Percentiles rank a stretch among this genome's conserved stretches.
Conservation (phyloP, 2,329 filamentous ascomycete species). For the Aureobasidium uvarum region DNA sequence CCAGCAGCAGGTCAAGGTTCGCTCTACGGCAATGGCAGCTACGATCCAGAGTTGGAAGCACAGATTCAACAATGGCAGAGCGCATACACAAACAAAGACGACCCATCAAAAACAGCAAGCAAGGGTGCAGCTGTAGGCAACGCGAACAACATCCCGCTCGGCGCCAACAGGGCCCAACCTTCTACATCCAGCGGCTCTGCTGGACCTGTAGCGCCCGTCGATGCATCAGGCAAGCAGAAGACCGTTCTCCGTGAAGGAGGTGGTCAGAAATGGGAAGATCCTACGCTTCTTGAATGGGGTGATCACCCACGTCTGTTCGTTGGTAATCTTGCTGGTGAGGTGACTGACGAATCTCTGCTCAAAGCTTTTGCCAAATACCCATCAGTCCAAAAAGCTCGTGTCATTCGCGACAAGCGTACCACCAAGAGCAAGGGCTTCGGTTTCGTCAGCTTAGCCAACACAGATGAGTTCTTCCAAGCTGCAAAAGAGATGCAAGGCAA, state of each 20-base stretch:
- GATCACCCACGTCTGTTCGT: constrained; percentile 95
- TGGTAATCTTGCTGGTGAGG: constrained; percentile 94
- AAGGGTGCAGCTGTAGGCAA: constrained; percentile 40
- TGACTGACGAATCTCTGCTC: constrained; percentile 89
- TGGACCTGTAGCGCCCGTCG: constrained; percentile 37
- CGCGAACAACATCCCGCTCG: constrained; percentile 32
- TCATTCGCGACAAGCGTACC: constrained; percentile 92
- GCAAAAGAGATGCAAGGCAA: constrained; percentile 99
- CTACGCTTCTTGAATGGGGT: constrained; percentile 90
- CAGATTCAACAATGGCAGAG: constrained; percentile 95
- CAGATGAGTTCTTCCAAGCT: constrained; percentile 94
- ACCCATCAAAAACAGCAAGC: constrained; percentile 40
- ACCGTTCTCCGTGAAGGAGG: constrained; percentile 87
- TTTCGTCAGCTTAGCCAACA: constrained; percentile 92
- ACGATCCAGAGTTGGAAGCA: constrained; percentile 79
- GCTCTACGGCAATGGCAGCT: constrained; percentile 39
- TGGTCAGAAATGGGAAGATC: constrained; percentile 89
- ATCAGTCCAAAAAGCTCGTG: constrained; percentile 87
- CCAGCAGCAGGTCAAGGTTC: constrained; percentile 31
- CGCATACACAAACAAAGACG: constrained; percentile 70
- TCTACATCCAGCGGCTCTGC: constrained; percentile 38
- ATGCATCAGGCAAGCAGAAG: constrained; percentile 63
- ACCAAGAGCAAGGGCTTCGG: constrained; percentile 96
- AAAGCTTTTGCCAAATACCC: constrained; percentile 90
- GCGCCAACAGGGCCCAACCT: constrained; percentile 24